Evolutionary conservation across 208 protist genomes (phyloP), one percentile per base, ranked within the genome.

Genomic region (Acanthamoeba divionensis): DNA sequence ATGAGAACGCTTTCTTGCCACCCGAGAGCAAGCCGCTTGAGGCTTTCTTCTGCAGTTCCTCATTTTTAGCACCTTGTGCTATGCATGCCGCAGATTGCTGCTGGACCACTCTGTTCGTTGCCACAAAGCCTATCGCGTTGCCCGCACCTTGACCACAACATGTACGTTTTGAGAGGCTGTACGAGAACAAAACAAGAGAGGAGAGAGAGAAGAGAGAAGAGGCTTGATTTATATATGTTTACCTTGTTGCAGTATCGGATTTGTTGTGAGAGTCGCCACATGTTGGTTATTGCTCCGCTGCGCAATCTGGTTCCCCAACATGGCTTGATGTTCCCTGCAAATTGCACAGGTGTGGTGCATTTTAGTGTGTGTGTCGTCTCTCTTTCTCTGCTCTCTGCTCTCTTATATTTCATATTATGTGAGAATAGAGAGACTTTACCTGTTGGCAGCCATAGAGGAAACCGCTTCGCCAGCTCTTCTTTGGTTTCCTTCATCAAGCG

Each of bases 41-140:
- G n/a, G n/a, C 66, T 44, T 77, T 77, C n/a, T 79, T 48, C n/a
- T 79, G 69, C n/a, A 79, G 69, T n/a, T 79, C 44, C 57, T 79
- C 69, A 48, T 79, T n/a, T 29, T 79, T 41, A 7, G 69, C 69
- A 36, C 36, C 5, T 24, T 79, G 7, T 24, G 69, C 69, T 41
- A 79, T 79, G 21, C 31, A 41, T 48, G 69, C 50, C 1, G 45
- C 69, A 26, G 69, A 60, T 48, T 79, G 50, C 69, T 79, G 50
- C n/a, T 79, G 69, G 9, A 79, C 69, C 5, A 48, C 57, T n/a
- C 57, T 79, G 44, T 79, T 79, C n/a, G 45, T 41, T 21, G 69
- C 69, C 69, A 79, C 26, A 29, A 79, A 79, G 5, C 69, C 69
- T 18, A 79, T 48, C 5, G 69, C 69, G 38, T 48, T 79, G 31